Evolutionary conservation across 306 rosid genomes (phyloP), one percentile per base, ranked within the genome.

Genomic region (Pyrus bretschneideri): DNA sequence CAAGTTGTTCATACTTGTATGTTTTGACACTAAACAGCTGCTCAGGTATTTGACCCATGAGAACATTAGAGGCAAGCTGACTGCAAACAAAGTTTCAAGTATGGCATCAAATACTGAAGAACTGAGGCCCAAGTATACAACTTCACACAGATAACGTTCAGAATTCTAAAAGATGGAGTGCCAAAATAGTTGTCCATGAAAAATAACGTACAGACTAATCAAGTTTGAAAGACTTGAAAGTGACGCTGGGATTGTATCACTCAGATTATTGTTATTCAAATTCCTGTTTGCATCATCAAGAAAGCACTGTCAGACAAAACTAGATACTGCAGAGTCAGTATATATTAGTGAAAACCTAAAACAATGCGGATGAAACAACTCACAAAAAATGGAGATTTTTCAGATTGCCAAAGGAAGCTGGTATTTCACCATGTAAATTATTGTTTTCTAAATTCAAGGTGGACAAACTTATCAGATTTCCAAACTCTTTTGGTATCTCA

Each of bases 371-470:
- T 69, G 9, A 54, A 54, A 84, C 70, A 76, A 88, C 99, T 90
- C 85, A 96, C 98, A 96, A 83, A 84, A 92, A 96, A 55, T 91
- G 93, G 60, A 96, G 98, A 69, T 17, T 85, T 65, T 73, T 80
- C 74, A 96, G 92, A 80, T 89, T 86, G 64, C 97, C 96, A 75
- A 96, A 86, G 75, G 96, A 85, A 4, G 91, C 63, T 55, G 99
- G 99, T 86, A 96, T 96, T 85, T 81, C 87, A 69, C 99, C 98
- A 18, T 62, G 81, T 77, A 96, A 85, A 74, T 80, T 88, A 80
- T 96, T 96, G 75, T 80, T 81, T 82, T 78, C 88, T 90, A 96
- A 86, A 86, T 92, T 93, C 85, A 96, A 90, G 83, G 86, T 89
- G 72, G 18, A 22, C 87, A 96, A 86, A 76, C 79, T 91, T 57